These are phyloP conservation scores for Phlebopus sp. DNA, from an alignment of 1,284 basidiomycete genomes.

Conservation along the genomic window DNA sequence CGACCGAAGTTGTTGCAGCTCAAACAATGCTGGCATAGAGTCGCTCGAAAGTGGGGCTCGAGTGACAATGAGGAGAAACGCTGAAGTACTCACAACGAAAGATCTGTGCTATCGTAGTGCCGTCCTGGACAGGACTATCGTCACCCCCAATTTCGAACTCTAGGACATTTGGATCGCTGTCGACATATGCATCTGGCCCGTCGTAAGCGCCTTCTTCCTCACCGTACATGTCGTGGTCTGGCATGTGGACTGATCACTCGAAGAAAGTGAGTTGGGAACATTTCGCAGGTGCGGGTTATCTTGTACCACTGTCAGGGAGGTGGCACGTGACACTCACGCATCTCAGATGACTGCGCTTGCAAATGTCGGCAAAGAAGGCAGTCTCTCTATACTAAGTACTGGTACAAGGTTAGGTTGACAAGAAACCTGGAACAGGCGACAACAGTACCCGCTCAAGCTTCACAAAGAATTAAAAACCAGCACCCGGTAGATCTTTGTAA, in stretches of 20 bases:
- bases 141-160: slow-evolving; percentile 24
- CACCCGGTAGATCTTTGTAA: background rate
- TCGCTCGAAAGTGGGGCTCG: slow-evolving; percentile 6
- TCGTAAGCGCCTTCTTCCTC: slow-evolving; percentile 30
- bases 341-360: no score
- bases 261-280: slow-evolving; percentile 2
- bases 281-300: background rate
- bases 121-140: slow-evolving; percentile 7
- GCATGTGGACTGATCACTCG: slow-evolving; percentile 16
- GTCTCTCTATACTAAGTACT: no score
- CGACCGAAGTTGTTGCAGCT: slow-evolving; percentile 33
- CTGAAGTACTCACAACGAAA: slow-evolving; percentile 34
- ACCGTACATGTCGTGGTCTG: slow-evolving; percentile 21
- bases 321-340: no score
- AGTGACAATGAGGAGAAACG: background rate
- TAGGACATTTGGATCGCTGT: slow-evolving; percentile 28
- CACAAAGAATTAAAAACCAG: no score
- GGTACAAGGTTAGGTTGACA: no score
- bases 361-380: no score
- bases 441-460: no score
- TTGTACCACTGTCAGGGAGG: no score
- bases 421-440: no score
- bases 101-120: slow-evolving; percentile 29
- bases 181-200: slow-evolving; percentile 29
- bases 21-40: slow-evolving; percentile 39